Percentiles rank a stretch among this genome's conserved stretches.
Conservation (phyloP, 768 basidiomycete species). For the Boletus subcaerulescens region DNA sequence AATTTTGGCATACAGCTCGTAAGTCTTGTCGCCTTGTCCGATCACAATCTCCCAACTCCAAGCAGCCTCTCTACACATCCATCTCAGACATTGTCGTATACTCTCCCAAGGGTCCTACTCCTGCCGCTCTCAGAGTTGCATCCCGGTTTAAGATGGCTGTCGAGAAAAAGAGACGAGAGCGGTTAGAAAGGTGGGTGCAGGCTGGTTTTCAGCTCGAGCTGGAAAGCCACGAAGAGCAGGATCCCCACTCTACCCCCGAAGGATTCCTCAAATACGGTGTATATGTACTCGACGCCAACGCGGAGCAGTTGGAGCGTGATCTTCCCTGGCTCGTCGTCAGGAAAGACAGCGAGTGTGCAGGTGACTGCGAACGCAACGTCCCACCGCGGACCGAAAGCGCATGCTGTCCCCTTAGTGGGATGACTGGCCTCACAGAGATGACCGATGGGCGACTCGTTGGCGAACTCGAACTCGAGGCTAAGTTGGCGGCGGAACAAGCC, state of each 20-base stretch:
- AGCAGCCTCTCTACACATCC: slow-evolving; percentile 77
- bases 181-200: slow-evolving; percentile 29
- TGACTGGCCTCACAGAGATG: slow-evolving; percentile 29
- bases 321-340: slow-evolving; percentile 28
- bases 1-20: slow-evolving; percentile 91
- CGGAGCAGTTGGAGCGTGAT: slow-evolving; percentile 26
- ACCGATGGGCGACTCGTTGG: slow-evolving; percentile 28
- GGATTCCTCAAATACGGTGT: slow-evolving; percentile 32
- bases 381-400: not conserved
- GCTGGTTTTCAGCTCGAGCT: slow-evolving; percentile 11
- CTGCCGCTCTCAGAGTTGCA: slow-evolving; percentile 57
- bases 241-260: slow-evolving; percentile 22
- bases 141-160: slow-evolving; percentile 64
- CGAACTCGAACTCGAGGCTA: slow-evolving; percentile 24
- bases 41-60: slow-evolving; percentile 6
- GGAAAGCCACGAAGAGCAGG: slow-evolving; percentile 10
- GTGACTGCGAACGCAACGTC: slow-evolving; percentile 16
- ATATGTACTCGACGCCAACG: slow-evolving; percentile 30
- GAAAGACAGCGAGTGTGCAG: slow-evolving; percentile 26
- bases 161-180: slow-evolving; percentile 52
- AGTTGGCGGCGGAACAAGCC: slow-evolving; percentile 2
- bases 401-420: not conserved
- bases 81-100: slow-evolving; percentile 90
- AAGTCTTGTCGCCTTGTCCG: slow-evolving; percentile 33
- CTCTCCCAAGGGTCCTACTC: slow-evolving; percentile 62